Base-by-base conservation (phyloP, 2,329 filamentous ascomycete species). In the Ilyonectria destructans region DNA sequence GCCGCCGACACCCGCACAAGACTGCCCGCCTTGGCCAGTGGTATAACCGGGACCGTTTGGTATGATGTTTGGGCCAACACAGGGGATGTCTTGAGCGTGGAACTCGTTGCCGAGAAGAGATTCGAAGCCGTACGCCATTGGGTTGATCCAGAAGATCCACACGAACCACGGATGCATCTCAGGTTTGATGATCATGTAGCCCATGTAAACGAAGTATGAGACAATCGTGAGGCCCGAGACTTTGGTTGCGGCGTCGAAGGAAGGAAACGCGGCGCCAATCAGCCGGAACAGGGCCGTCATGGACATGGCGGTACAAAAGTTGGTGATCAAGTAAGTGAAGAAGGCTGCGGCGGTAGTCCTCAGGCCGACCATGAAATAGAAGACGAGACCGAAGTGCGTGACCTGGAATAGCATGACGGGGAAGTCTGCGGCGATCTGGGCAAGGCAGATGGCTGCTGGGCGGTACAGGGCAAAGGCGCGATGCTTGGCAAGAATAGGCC, bases 31-130 rank as follows among this genome's bases (percentile, higher is more conserved):
- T 86, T 67, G 74, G 75, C 58, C 64, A 89, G 90, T 1, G 81
- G 80, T 0, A 83, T 80, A 26, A 5, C 26, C 26, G 26, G 26
- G 26, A 0, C 87, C 86, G 56, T 77, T 83, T 0, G 88, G 88
- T 3, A 90, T 81, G 6, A 90, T 77, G 66, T 87, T 88, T 31
- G 68, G 69, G 3, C 80, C 83, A 4, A 84, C 84, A 65, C 88
- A 90, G 1, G 82, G 80, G 19, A 90, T 85, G 2, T 74, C 82
- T 74, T 91, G 81, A 37, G 80, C 82, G 69, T 92, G 85, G 65
- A 94, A 93, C 76, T 95, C 92, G 72, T 94, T 94, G 0, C 90
- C 84, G 75, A 94, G 84, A 0, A 95, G 78, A 0, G 87, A 87
- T 70, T 93, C 90, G 65, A 93, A 94, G 0, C 85, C 90, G 65